These are phyloP conservation scores for Eutrema yunnanense DNA, from an alignment of 345 rosid genomes.

Conservation along the genomic window DNA sequence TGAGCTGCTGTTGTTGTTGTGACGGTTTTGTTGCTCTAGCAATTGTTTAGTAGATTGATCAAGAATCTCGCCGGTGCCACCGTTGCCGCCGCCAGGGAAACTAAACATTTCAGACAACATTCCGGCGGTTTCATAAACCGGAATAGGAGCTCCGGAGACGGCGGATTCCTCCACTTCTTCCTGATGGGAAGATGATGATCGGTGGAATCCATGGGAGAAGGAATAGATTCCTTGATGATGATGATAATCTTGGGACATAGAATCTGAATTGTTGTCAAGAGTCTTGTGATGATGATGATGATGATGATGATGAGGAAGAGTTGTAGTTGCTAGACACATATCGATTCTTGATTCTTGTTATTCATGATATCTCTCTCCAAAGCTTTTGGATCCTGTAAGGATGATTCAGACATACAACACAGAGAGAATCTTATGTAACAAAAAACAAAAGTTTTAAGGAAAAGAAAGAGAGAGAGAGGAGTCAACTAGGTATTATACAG, in stretches of 20 bases:
- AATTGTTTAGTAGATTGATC: constrained; percentile 27
- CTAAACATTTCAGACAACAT: constrained; percentile 96
- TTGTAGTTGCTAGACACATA: constrained; percentile 23
- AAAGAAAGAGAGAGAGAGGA: constrained; percentile 16
- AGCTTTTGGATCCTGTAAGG: constrained; percentile 29
- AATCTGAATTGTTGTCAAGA: constrained; percentile 10
- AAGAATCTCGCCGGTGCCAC: constrained; percentile 36
- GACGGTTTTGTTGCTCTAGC: constrained; percentile 70
- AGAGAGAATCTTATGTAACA: constrained; percentile 14
- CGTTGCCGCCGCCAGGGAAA: constrained; percentile 43
- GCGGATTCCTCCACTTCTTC: constrained; percentile 25
- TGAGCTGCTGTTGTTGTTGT: constrained; percentile 40
- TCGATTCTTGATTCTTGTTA: constrained; percentile 22
- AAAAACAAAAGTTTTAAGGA: background rate
- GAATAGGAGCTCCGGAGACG: constrained; percentile 36
- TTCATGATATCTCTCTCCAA: constrained; percentile 10
- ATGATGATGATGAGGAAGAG: background rate
- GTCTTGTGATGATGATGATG: constrained; percentile 4
- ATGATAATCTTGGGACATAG: constrained; percentile 34
- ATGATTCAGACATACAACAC: constrained; percentile 14
- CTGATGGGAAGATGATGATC: constrained; percentile 8
- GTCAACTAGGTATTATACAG: constrained; percentile 28
- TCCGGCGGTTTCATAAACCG: constrained; percentile 72
- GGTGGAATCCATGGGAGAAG: constrained; percentile 24
- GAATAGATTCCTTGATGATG: constrained; percentile 31